These are phyloP conservation scores for Crithidia brevicula DNA, from an alignment of 208 protist species.

Conservation along the genomic window DNA sequence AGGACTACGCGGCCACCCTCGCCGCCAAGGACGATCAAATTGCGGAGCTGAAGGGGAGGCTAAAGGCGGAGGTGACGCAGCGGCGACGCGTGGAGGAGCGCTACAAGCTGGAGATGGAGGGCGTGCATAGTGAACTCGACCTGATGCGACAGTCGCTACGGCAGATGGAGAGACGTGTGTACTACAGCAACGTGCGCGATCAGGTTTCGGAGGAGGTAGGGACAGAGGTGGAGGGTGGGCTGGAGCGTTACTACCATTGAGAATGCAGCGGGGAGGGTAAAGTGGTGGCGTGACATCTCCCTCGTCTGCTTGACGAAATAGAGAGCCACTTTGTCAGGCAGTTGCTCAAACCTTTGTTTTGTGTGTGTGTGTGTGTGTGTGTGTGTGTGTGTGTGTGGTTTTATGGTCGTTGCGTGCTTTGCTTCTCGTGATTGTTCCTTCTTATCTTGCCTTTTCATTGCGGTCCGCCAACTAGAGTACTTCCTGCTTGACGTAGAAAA, in stretches of 20 bases:
- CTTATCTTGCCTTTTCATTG: slow-evolving; percentile 16
- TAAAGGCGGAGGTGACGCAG: slow-evolving; percentile 30
- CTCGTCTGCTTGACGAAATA: too few species aligned
- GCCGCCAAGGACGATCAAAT: slow-evolving; percentile 24
- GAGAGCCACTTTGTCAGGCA: too few species aligned
- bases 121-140: slow-evolving; percentile 76
- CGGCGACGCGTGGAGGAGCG: slow-evolving; percentile 50
- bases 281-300: background rate
- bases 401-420: background rate
- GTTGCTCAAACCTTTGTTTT: too few species aligned
- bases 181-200: slow-evolving; percentile 48
- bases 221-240: slow-evolving; percentile 28
- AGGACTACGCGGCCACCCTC: slow-evolving; percentile 17
- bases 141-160: slow-evolving; percentile 80
- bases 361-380: too few species aligned
- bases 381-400: too few species aligned
- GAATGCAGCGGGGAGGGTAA: slow-evolving; percentile 6
- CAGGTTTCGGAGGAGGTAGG: slow-evolving; percentile 22
- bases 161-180: slow-evolving; percentile 77
- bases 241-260: slow-evolving; percentile 37
- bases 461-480: too few species aligned
- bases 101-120: slow-evolving; percentile 61
- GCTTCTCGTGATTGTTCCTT: slow-evolving; percentile 24
- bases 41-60: slow-evolving; percentile 23
- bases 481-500: too few species aligned